Evolutionary conservation across 2,329 filamentous ascomycete genomes (phyloP).

Genomic region (Trichoderma aggressivum): DNA sequence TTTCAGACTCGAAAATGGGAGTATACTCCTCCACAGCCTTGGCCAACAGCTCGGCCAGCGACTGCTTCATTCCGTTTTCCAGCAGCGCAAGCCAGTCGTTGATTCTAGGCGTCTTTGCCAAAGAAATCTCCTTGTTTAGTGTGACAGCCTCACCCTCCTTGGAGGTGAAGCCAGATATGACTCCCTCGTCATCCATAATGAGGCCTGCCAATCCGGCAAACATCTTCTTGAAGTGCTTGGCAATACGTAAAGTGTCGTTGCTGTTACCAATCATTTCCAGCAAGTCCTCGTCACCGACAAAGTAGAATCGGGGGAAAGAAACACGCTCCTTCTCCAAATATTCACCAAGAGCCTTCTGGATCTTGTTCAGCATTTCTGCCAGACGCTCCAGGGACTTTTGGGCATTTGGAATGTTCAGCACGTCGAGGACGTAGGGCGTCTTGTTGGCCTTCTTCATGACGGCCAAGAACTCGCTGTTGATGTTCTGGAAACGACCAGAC

Average conservation of each 20-base stretch:
- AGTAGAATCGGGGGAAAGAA: slow-evolving; percentile 98
- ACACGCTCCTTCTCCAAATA: slow-evolving; percentile 97
- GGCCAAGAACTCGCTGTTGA: slow-evolving; percentile 98
- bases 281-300: slow-evolving; percentile 96
- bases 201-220: slow-evolving; percentile 93
- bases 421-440: slow-evolving; percentile 90
- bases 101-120: slow-evolving; percentile 91
- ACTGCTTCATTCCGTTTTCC: slow-evolving; percentile 90
- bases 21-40: slow-evolving; percentile 83
- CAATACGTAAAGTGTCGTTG: slow-evolving; percentile 92
- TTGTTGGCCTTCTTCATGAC: slow-evolving; percentile 99
- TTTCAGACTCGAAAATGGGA: slow-evolving; percentile 68
- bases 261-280: slow-evolving; percentile 99
- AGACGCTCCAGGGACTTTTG: slow-evolving; percentile 94
- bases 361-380: slow-evolving; percentile 97
- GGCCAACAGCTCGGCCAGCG: slow-evolving; percentile 82
- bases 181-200: slow-evolving; percentile 82
- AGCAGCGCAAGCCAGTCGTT: slow-evolving; percentile 98
- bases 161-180: slow-evolving; percentile 89
- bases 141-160: slow-evolving; percentile 89
- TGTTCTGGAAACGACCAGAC: slow-evolving; percentile 95
- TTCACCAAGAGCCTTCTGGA: slow-evolving; percentile 96
- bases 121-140: slow-evolving; percentile 85
- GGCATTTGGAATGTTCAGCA: slow-evolving; percentile 90
- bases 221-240: slow-evolving; percentile 99